phyloP scores from a whole-genome alignment of 257 asterid genomes.

The Hygrophila difformis region DNA sequence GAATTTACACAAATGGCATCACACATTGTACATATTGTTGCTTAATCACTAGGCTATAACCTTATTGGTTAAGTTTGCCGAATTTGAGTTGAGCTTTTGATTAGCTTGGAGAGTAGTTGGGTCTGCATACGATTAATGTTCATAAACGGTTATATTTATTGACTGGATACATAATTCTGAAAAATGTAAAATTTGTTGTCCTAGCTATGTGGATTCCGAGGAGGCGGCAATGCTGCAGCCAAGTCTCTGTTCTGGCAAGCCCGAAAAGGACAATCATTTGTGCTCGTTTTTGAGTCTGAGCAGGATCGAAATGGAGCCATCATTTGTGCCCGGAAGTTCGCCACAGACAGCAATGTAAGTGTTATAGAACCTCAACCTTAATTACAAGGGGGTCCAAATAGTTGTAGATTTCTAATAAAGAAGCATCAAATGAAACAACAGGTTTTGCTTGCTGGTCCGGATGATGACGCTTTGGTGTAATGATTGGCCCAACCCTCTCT shows the following conservation, averaged over 20 bases:
- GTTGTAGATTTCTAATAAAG: not conserved
- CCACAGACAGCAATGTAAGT: constrained; percentile 88
- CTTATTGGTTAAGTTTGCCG: too few relatives aligned
- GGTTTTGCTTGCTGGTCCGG: constrained; percentile 96
- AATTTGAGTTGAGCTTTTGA: too few relatives aligned
- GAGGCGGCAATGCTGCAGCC: constrained; percentile 94
- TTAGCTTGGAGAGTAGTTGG: too few relatives aligned
- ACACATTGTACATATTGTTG: too few relatives aligned
- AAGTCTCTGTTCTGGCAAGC: constrained; percentile 95
- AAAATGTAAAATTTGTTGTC: not conserved
- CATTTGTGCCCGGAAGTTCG: constrained; percentile 66
- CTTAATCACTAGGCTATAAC: too few relatives aligned
- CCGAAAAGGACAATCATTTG: constrained; percentile 80
- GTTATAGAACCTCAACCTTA: not conserved
- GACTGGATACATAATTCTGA: not conserved
- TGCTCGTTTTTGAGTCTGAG: constrained; percentile 84
- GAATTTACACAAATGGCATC: too few relatives aligned
- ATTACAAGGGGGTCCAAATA: too few relatives aligned
- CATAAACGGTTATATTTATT: too few relatives aligned
- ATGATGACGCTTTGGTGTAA: constrained; percentile 81
- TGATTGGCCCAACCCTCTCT: too few relatives aligned
- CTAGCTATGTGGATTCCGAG: constrained; percentile 96
- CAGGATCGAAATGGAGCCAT: constrained; percentile 76
- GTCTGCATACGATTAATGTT: too few relatives aligned
- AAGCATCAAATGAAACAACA: constrained; percentile 25